Evolutionary conservation across 805 yeast species (phyloP), one percentile per base, ranked within the genome.

Genomic region (Candida tibetensis): DNA sequence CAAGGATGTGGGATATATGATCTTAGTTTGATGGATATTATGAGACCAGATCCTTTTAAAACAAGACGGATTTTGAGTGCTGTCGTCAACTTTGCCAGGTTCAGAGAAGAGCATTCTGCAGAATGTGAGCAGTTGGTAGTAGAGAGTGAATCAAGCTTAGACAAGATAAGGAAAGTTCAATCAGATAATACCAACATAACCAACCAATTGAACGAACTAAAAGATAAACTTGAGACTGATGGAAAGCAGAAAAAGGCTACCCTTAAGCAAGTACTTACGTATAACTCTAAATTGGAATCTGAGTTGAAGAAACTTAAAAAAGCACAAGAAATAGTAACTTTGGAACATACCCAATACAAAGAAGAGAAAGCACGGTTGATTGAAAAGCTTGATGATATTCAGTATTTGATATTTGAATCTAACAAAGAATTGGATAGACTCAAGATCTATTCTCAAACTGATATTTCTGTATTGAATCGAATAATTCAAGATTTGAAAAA

Each of bases 51-150:
- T n/a, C 67, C 85, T 0, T 60, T 57, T 27, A 67, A 95, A 41
- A 69, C 78, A 1, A 66, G 79, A 44, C 65, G 91, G 32, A 69
- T 87, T 15, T 59, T 88, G 18, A 86, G 95, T 55, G 93, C 93
- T 1, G 79, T 88, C 34, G 84, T 88, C 16, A 89, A 89, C 56
- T 89, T 78, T 68, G 95, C 95, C 1, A 66, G 91, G 40, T 88
- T 85, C 52, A 72, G 95, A 47, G 95, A 86, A 49, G 87, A 81
- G 46, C 80, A 85, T 42, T 74, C 81, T 56, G 72, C 69, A 17
- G 89, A 83, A 47, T 81, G 85, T 52, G 87, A 81, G 44, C 76
- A 74, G 17, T 64, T 84, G 17, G 77, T 82, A 19, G 63, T 71
- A 5, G 66, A 70, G 31, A 75, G 80, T 42, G 84, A 81, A 36